Conservation (phyloP, 2,329 filamentous ascomycete genomes). For the Aureobasidium mangrovei region DNA sequence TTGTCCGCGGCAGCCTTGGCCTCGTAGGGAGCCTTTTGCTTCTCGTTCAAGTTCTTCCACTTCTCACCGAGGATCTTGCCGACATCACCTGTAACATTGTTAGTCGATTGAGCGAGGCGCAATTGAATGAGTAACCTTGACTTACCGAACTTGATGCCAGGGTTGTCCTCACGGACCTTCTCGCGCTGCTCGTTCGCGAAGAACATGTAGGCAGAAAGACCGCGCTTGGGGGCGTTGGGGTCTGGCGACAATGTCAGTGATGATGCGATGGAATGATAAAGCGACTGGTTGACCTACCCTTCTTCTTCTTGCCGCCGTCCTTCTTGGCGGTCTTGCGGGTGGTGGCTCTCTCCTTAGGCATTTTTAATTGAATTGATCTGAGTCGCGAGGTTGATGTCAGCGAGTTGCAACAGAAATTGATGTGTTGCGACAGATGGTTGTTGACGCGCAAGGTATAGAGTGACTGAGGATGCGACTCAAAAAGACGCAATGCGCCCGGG, state of each 20-base stretch:
- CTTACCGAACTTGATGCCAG: constrained; percentile 84
- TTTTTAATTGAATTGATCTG: constrained; percentile 25
- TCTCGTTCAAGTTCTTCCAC: constrained; percentile 94
- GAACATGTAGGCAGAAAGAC: constrained; percentile 99
- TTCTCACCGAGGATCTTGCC: constrained; percentile 96
- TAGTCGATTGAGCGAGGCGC: background rate
- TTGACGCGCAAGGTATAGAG: background rate
- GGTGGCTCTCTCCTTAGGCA: constrained; percentile 60
- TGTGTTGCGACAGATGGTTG: constrained; percentile 2
- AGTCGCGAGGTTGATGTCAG: constrained; percentile 2
- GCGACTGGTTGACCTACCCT: constrained; percentile 43
- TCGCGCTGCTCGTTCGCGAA: constrained; percentile 99
- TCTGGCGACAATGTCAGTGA: constrained; percentile 45
- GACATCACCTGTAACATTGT: constrained; percentile 61
- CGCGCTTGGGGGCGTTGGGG: constrained; percentile 97
- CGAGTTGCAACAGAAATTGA: background rate
- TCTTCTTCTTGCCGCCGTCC: constrained; percentile 59
- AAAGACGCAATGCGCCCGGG: background rate
- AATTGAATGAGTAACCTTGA: background rate
- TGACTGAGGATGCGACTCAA: background rate
- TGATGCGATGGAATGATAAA: constrained; percentile 5
- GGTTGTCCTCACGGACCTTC: constrained; percentile 96
- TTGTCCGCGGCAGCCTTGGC: constrained; percentile 95
- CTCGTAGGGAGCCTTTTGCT: constrained; percentile 89
- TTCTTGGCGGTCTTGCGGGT: constrained; percentile 51